Conservation (phyloP, 805 yeast species). For the Wickerhamiella dianesei region DNA sequence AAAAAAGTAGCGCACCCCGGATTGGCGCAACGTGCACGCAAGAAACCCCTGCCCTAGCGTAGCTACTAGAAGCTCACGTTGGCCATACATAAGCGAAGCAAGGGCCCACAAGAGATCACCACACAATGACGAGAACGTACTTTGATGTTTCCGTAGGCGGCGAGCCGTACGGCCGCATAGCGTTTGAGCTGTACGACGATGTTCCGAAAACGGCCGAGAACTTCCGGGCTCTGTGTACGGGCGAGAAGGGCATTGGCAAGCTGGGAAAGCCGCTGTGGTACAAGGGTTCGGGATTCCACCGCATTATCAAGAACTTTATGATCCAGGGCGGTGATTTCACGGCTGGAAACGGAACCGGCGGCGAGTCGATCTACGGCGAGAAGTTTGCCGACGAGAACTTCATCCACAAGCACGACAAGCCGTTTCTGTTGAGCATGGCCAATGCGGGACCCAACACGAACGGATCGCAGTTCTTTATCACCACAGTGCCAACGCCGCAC, state of each 20-base stretch:
- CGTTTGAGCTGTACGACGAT: slow-evolving; percentile 52
- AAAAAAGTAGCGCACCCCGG: no score
- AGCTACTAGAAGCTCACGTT: background rate
- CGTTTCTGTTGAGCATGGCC: slow-evolving; percentile 90
- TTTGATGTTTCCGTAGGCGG: slow-evolving; percentile 68
- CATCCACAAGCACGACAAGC: slow-evolving; percentile 57
- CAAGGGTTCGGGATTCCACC: slow-evolving; percentile 82
- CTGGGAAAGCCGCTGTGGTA: slow-evolving; percentile 56
- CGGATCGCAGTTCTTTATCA: slow-evolving; percentile 90
- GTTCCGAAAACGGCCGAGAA: slow-evolving; percentile 86
- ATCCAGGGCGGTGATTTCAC: slow-evolving; percentile 92
- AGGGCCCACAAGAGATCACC: background rate
- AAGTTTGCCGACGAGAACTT: slow-evolving; percentile 88
- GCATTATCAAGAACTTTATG: slow-evolving; percentile 79
- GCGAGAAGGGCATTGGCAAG: slow-evolving; percentile 58
- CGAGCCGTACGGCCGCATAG: slow-evolving; percentile 56
- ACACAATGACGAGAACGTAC: slow-evolving; percentile 8
- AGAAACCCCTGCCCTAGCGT: background rate
- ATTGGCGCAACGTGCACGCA: background rate
- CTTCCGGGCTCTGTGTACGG: slow-evolving; percentile 78
- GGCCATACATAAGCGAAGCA: background rate
- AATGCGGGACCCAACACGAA: slow-evolving; percentile 92
- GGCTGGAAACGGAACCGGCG: slow-evolving; percentile 60
- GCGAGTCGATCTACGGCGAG: slow-evolving; percentile 71
- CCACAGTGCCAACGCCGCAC: slow-evolving; percentile 88